Evolutionary conservation across 441 rosid genomes (phyloP).

Genomic region (Croton laevigatus): DNA sequence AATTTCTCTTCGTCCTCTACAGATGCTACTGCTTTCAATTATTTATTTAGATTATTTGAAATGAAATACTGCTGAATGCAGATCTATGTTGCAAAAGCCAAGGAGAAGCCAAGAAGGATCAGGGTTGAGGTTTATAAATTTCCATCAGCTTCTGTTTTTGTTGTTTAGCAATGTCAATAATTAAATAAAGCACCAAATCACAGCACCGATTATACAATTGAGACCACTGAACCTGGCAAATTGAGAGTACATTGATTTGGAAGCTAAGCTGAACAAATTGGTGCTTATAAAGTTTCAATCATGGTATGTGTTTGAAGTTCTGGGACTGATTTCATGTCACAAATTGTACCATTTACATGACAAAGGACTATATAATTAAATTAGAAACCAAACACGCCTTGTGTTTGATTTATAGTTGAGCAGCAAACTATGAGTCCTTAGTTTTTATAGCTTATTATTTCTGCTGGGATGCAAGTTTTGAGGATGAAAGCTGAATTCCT

Average conservation of each 20-base stretch:
- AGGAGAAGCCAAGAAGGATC: not conserved
- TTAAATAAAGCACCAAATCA: not conserved
- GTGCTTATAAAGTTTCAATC: not conserved
- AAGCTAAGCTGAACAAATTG: not conserved
- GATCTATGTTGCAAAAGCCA: conserved; percentile 5
- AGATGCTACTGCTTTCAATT: not conserved
- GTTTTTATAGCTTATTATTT: too few relatives aligned
- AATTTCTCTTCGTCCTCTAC: not conserved
- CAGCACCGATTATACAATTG: not conserved
- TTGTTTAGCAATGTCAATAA: not conserved
- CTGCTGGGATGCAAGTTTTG: too few relatives aligned
- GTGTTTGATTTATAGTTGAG: not conserved
- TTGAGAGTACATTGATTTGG: not conserved
- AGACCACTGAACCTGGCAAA: not conserved
- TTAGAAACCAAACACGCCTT: not conserved
- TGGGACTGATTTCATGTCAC: too few relatives aligned
- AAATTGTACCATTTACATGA: not conserved
- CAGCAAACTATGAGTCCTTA: too few relatives aligned
- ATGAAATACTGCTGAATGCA: not conserved
- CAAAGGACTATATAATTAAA: not conserved
- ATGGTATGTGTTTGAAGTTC: not conserved
- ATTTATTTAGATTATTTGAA: not conserved
- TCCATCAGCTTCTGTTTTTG: not conserved
- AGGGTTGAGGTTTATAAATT: not conserved
- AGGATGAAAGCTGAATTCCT: too few relatives aligned